Percentiles rank a stretch among this genome's conserved stretches.
phyloP scores from a whole-genome alignment of 257 asterid species.

The Scutellaria baicalensis region DNA sequence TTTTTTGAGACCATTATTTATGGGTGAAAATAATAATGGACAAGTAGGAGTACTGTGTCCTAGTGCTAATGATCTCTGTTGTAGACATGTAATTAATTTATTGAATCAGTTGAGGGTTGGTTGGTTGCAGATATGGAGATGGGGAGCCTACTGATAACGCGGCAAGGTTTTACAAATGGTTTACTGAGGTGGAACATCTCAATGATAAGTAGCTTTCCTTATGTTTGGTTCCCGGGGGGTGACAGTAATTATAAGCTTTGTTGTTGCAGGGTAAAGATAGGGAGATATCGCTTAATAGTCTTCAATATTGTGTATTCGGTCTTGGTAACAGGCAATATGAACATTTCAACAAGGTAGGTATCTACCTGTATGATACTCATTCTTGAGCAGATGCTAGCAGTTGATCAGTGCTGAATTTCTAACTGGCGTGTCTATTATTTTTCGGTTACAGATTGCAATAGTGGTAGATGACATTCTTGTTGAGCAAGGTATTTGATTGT shows the following conservation, averaged over 20 bases:
- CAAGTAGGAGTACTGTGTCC: not conserved
- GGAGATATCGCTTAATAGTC: slow-evolving; percentile 72
- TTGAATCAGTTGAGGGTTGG: slow-evolving; percentile 28
- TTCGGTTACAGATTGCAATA: slow-evolving; percentile 57
- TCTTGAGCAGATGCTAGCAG: not conserved
- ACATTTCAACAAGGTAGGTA: slow-evolving; percentile 99
- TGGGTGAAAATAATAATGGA: not conserved
- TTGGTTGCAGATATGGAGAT: slow-evolving; percentile 83
- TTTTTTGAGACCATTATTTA: not conserved
- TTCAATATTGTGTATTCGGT: slow-evolving; percentile 82
- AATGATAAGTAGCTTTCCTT: too few species aligned
- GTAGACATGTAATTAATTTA: not conserved
- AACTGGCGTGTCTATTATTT: not conserved
- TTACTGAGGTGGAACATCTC: slow-evolving; percentile 53
- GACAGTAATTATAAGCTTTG: slow-evolving; percentile 10
- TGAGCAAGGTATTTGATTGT: slow-evolving; percentile 61
- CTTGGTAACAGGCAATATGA: slow-evolving; percentile 98
- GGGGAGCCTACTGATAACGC: slow-evolving; percentile 99
- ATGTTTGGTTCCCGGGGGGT: not conserved
- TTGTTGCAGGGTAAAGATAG: slow-evolving; percentile 71
- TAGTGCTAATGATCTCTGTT: not conserved
- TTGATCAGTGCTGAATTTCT: not conserved
- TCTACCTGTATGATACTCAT: not conserved
- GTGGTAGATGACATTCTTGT: slow-evolving; percentile 60
- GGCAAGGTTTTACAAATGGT: slow-evolving; percentile 96